Base-by-base conservation (phyloP, 2,329 filamentous ascomycete genomes). In the Hymenoscyphus infarciens region DNA sequence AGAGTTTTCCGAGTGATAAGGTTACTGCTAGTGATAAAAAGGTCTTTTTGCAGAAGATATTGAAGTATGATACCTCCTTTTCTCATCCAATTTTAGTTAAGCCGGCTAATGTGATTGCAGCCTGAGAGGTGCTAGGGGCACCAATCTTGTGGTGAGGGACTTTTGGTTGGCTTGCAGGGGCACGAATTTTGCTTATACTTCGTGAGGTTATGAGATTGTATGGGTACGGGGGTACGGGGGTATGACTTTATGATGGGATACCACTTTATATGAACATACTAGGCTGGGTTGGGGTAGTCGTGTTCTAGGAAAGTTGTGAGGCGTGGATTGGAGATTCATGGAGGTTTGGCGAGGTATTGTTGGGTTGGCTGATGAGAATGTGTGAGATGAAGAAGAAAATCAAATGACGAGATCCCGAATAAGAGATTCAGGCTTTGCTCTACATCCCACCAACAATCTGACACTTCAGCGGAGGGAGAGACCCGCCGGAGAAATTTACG, bases 111-210 rank as follows among this genome's bases (percentile, higher is more conserved):
- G 4, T 22, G 13, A 5, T 49, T 22, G 1, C 62, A 88, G 85
- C 71, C 77, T 91, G 38, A 80, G 89, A 45, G 89, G 89, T 7
- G 79, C 83, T 1, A 81, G 83, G 66, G 77, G 81, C 57, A 91
- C 88, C 2, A 90, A 87, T 66, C 82, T 86, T 61, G 80, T 90
- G 0, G 84, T 91, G 2, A 82, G 84, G 63, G 87, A 90, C 33
- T 92, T 92, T 71, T 92, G 88, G 86, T 76, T 90, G n/a, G 80
- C 82, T 1, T 87, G 87, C 65, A 80, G 88, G 56, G 80, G 81
- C 4, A 81, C 81, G 0, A 85, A 78, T 69, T 88, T 87, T 74
- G 78, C 84, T 8, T 88, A 87, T 74, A 81, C 78, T 57, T 86
- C 84, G 54, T 87, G 56, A 61, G 42, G 42, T 11, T 8, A 22